Evolutionary conservation across 2,329 filamentous ascomycete species (phyloP), one percentile per base, ranked within the genome.

Genomic region (Aspergillus hortae): DNA sequence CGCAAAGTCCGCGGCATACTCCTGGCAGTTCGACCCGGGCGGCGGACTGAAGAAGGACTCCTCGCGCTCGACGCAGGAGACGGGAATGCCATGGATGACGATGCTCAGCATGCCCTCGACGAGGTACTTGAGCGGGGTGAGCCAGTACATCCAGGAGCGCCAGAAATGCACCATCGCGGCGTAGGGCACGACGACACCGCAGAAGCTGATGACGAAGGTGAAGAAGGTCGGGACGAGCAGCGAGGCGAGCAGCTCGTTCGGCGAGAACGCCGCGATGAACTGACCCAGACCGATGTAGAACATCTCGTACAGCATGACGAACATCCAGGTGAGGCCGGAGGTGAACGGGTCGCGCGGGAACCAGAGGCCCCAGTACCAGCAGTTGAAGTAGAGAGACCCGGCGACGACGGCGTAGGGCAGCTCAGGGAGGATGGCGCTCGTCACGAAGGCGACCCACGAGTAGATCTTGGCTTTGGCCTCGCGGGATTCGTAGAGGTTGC

Each of bases 401-500:
- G 84, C 82, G 4, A 89, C 65, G 11, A 90, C 71, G 0, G 81
- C 79, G 58, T 89, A 90, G 0, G 88, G 88, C 0, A 91, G 76
- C 67, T 92, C 88, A 14, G 81, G 84, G 1, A 89, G 59, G 4
- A 90, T 79, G 1, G 81, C 79, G 0, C 81, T 85, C 2, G 83
- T 84, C 0, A 82, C 80, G 70, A 88, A 89, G 0, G 87, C 86
- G 12, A 81, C 70, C 88, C 88, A 91, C 1, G 82, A 85, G 70
- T 92, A 94, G 23, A 90, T 90, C 67, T 90, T 90, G 14, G 86
- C 83, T n/a, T 82, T 88, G 45, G 84, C 80, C 67, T 94, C 89
- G 4, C 89, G 80, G 1, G 80, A 83, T 65, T 87, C 74, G 71
- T 89, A 94, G 23, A 92, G 77, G 30, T 81, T 77, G 4, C 87